Percentiles rank a stretch among this genome's conserved stretches.
Evolutionary conservation across 257 asterid species (phyloP).

Genomic region (Forsythia suspensa): DNA sequence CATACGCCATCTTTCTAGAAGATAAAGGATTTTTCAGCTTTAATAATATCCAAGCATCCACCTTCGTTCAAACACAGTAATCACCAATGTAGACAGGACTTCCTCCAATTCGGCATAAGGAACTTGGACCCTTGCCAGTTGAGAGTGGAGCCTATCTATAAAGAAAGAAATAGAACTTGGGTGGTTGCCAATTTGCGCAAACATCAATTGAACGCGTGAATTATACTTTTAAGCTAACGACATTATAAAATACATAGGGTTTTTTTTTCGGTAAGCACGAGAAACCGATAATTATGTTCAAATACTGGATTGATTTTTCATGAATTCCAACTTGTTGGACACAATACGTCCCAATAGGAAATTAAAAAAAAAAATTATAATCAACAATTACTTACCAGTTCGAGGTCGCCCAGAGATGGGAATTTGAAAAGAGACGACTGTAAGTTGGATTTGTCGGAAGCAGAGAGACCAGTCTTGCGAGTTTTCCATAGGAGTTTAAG

Average conservation of each 20-base stretch:
- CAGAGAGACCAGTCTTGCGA: conserved; percentile 39
- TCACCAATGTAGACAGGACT: no score
- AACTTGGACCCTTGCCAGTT: no score
- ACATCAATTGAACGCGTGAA: background rate
- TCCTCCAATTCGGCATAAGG: no score
- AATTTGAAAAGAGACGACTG: conserved; percentile 35
- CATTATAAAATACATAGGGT: no score
- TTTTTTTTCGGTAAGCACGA: background rate
- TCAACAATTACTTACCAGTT: conserved; percentile 31
- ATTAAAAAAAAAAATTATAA: background rate
- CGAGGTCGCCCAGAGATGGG: conserved; percentile 33
- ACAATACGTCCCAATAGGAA: background rate
- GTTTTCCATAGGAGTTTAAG: conserved; percentile 45
- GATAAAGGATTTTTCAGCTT: background rate
- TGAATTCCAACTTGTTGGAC: background rate
- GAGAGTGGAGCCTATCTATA: no score
- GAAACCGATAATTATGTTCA: background rate
- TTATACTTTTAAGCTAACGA: no score
- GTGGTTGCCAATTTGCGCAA: background rate
- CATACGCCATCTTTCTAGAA: no score
- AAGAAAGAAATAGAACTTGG: no score
- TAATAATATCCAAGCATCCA: background rate
- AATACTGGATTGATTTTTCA: background rate
- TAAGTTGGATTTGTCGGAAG: conserved; percentile 32
- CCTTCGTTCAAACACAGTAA: no score